Evolutionary conservation across 495 filamentous ascomycete species (phyloP).

Genomic region (Aspergillus saccharolyticus): DNA sequence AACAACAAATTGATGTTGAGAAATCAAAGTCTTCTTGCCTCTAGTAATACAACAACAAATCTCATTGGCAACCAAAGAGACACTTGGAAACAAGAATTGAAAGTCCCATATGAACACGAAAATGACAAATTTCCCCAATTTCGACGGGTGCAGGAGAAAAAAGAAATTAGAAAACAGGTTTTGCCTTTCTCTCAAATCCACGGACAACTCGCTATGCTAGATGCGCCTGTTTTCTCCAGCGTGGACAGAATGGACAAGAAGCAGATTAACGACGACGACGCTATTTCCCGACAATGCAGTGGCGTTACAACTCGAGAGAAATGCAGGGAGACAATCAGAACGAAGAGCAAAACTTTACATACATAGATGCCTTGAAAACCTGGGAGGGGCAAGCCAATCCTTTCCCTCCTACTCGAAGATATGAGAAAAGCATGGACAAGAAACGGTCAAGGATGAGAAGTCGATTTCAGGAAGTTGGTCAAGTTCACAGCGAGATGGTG

Average conservation of each 20-base stretch:
- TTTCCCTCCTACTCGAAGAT: not conserved
- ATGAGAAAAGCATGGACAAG: slow-evolving; percentile 3
- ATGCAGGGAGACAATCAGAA: not conserved
- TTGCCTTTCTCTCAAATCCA: slow-evolving; percentile 1
- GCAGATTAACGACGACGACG: not conserved
- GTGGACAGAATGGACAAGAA: not conserved
- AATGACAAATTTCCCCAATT: not conserved
- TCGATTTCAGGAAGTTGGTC: not conserved
- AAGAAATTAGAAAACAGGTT: slow-evolving; percentile 13
- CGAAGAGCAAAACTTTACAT: not conserved
- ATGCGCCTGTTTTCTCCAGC: not conserved
- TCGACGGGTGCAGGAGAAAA: not conserved
- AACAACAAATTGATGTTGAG: not conserved
- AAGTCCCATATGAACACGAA: not conserved
- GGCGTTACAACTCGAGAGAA: not conserved
- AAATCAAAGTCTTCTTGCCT: not conserved
- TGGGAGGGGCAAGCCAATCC: not conserved
- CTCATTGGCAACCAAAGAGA: not conserved
- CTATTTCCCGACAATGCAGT: not conserved
- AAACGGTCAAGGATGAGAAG: slow-evolving; percentile 1
- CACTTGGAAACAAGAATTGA: not conserved
- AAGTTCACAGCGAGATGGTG: no score
- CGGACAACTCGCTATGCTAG: not conserved
- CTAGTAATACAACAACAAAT: not conserved
- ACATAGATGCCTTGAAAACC: not conserved